Base-by-base conservation (phyloP, 192 early-diverging fungal species). In the Lunasporangiospora selenospora region DNA sequence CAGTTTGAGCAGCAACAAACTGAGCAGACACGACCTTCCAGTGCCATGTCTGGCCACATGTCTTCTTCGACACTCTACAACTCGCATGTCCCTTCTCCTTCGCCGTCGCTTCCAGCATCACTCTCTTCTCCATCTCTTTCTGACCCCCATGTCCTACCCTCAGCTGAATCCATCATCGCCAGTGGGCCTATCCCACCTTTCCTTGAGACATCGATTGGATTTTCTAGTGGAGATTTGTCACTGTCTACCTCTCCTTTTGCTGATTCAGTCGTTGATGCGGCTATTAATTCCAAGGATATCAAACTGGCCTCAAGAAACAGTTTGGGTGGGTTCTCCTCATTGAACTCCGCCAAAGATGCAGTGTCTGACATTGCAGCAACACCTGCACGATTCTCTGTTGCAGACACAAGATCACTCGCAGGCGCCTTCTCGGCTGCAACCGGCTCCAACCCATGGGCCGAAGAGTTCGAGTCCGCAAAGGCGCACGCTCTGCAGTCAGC, bases 1-100 rank as follows among this genome's bases (percentile, higher is more conserved):
- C 67, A 76, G 63, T 80, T 76, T 47, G 77, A 79, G 24, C 62
- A 55, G 15, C 77, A 80, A 24, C 63, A 76, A 31, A 80, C 58
- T 16, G 69, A 73, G 27, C 54, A 63, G 33, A 73, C 55, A 12
- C 69, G 69, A 26, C 69, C 69, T 11, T 63, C 69, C 3, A 73
- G 69, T 31, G 69, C 69, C 9, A 53, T 58, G 21, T 73, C 69
- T 8, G 69, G 69, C 12, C 43, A 73, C 30, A 63, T 73, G 39
- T 73, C 69, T 1, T 51, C 46, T 21, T 40, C 61, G 16, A 51
- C 61, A 21, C 27, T 63, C 6, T 73, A 73, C 55, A 36, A 59
- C n/a, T 18, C 65, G 6, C 54, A 67, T 9, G 57, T 59, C 15
- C 65, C 65, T 13, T 67, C 65, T 6, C 57, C 65, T 30, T 51